Percentiles rank a stretch among this genome's conserved stretches.
These are phyloP conservation scores for Sugiyamaella sp. DNA, from an alignment of 1,139 yeast species.

Conservation along the genomic window DNA sequence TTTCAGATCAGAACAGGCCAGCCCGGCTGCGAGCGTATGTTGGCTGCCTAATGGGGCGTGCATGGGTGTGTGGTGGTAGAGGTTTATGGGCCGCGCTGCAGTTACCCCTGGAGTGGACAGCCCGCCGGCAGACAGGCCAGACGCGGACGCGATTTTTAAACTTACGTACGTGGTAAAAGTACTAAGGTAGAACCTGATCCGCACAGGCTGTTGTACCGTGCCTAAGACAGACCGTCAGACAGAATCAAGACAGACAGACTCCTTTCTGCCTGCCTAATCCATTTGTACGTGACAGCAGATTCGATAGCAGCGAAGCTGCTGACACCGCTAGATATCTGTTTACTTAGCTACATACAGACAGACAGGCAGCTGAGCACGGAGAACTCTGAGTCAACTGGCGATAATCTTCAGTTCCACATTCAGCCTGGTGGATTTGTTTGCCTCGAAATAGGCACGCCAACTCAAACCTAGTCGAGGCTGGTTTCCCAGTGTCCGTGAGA, in stretches of 20 bases:
- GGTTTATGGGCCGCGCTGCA: conserved; percentile 1
- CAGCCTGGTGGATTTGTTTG: too few species aligned
- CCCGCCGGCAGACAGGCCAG: background rate
- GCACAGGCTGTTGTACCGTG: background rate
- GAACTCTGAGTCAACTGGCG: background rate
- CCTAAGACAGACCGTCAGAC: too few species aligned
- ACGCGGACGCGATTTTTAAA: background rate
- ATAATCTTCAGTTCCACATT: background rate
- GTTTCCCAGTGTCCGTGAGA: too few species aligned
- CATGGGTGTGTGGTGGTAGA: too few species aligned
- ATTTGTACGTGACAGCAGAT: background rate
- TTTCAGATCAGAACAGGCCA: too few species aligned
- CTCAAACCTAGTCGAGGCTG: too few species aligned
- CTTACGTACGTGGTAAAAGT: background rate
- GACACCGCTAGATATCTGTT: background rate
- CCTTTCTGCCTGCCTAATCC: background rate
- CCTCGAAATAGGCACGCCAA: too few species aligned
- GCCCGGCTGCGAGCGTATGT: too few species aligned
- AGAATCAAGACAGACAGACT: too few species aligned
- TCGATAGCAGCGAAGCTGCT: background rate
- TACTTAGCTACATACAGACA: background rate
- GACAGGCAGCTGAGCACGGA: too few species aligned
- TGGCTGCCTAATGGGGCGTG: too few species aligned
- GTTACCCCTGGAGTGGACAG: background rate
- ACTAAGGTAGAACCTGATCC: background rate